Evolutionary conservation across 306 rosid genomes (phyloP), one percentile per base, ranked within the genome.

Genomic region (Quercus aquifolioides): DNA sequence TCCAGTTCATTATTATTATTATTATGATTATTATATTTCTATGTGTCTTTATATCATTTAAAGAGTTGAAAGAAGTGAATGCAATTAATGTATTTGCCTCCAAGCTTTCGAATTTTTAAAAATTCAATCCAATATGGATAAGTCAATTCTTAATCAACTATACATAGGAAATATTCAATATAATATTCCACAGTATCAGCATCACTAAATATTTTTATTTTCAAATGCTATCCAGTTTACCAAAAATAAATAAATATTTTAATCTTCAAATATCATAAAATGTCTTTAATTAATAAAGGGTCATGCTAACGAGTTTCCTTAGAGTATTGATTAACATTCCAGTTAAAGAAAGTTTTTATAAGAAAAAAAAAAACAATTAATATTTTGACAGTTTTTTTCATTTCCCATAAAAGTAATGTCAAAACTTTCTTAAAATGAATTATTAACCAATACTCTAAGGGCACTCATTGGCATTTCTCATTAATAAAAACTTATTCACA

Each of bases 11-110:
- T 19, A 23, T 75, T 55, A 13, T 30, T 60, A 71, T 19, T 60
- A 18, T 30, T 62, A 71, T 14, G 23, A 62, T 73, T 31, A 52
- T 81, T 69, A 3, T 63, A 76, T 84, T 58, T 71, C 52, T 6
- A 0, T 35, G 55, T 82, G 87, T 84, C 90, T 75, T 81, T 73
- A 71, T 75, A 63, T 73, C 84, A 79, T 71, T 82, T 75, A 84
- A 79, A 78, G 71, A 41, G 69, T 60, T 12, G 79, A 73, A 78
- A 52, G 69, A 63, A 76, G 83, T 67, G 83, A 82, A 52, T 75
- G 90, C 86, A 82, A 84, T 86, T 86, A 69, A 89, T 89, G 92
- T 33, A 89, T 86, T 82, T 78, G 82, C 80, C 64, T 86, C 92
- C 90, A 89, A 81, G 84, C 54, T 52, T n/a, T 70, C 26, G 54